Percentiles rank a stretch among this genome's conserved stretches.
Evolutionary conservation across 2,329 filamentous ascomycete genomes (phyloP).

Genomic region (Scytalidium lignicola): DNA sequence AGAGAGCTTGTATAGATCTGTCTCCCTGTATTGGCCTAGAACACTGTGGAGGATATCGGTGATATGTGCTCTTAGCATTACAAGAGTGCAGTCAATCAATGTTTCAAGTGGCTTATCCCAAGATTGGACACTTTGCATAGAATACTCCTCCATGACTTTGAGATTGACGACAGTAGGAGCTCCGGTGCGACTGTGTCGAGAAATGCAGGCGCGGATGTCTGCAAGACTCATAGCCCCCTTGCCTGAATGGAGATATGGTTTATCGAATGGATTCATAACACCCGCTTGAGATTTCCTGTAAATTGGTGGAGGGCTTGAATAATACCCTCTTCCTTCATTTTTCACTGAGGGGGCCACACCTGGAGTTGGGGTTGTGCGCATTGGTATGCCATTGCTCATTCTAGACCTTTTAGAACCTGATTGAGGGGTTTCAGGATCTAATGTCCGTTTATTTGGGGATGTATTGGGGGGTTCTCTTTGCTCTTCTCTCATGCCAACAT

Average conservation of each 20-base stretch:
- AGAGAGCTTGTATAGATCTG: constrained; percentile 8
- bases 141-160: constrained; percentile 55
- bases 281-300: background rate
- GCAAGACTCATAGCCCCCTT: constrained; percentile 16
- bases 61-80: constrained; percentile 37
- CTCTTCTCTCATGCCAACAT: background rate
- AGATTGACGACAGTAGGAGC: constrained; percentile 54
- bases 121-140: constrained; percentile 48
- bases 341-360: background rate
- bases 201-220: constrained; percentile 49
- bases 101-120: constrained; percentile 51
- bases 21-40: constrained; percentile 9
- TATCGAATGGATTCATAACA: constrained; percentile 4
- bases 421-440: background rate
- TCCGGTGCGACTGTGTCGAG: constrained; percentile 48
- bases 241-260: constrained; percentile 5
- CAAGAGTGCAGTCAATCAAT: constrained; percentile 39
- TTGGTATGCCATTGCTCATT: background rate
- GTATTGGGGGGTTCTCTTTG: background rate
- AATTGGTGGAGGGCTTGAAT: constrained; percentile 18
- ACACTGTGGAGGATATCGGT: constrained; percentile 12
- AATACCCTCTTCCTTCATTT: constrained; percentile 9
- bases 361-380: background rate
- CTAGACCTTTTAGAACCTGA: background rate
- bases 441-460: background rate